Evolutionary conservation across 2,329 filamentous ascomycete species (phyloP), one percentile per base, ranked within the genome.

Genomic region (Fusarium devonianum): DNA sequence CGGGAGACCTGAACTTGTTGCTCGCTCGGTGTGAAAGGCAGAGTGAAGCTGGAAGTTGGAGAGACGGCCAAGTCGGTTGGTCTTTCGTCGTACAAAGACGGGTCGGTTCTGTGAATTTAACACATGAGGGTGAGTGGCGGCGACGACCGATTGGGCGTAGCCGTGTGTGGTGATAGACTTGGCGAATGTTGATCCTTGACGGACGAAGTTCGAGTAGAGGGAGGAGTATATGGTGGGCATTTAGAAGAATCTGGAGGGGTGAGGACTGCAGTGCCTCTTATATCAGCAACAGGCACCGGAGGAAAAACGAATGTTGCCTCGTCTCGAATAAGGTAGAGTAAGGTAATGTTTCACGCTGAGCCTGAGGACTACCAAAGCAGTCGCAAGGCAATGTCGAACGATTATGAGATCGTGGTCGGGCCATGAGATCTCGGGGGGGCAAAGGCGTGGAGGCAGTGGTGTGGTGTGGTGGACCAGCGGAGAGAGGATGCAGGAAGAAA

Each of bases 101-200:
- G 82, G 82, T 63, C 83, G 80, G 71, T 83, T 85, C 72, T 85
- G 91, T 71, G 78, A 86, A 81, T 86, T 91, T 83, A 81, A 84
- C 82, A 78, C 88, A 87, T 82, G 80, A 47, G 83, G 83, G 58
- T 96, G 92, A 60, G 91, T 91, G 67, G 92, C 93, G 69, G 94
- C 94, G 77, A 99, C 92, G 76, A 97, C 88, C 58, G 92, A 96
- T 74, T 97, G 93, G 67, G 92, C 92, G 83, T 97, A 97, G 77
- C 93, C 93, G 84, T 97, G 91, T 72, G 91, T 92, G 73, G 91
- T 93, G 74, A 97, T 89, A 69, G 92, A 92, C 80, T 97, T 97
- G 71, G 90, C 87, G 69, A 74, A 73, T 68, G 73, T 70, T 78
- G 97, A 89, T 88, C 90, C 92, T 83, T 93, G 90, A 81, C 94